These are phyloP conservation scores for Lathyrus tuberosus DNA, from an alignment of 306 rosid genomes.

Conservation along the genomic window DNA sequence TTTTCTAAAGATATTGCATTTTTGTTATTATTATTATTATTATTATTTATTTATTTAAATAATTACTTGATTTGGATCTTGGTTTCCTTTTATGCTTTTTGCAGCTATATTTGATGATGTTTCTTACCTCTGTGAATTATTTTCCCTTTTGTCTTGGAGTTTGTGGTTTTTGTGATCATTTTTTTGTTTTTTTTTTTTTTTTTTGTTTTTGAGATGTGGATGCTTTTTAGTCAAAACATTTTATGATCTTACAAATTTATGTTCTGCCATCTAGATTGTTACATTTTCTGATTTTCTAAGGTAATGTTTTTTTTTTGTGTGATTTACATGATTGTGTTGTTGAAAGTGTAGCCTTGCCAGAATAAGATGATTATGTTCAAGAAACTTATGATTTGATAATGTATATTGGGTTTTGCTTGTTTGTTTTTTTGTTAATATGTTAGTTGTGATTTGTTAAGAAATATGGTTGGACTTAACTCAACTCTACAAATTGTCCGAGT, in stretches of 20 bases:
- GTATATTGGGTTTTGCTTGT: not conserved
- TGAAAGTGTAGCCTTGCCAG: slow-evolving; percentile 10
- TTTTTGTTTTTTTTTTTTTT: not conserved
- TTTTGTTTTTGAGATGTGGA: slow-evolving; percentile 6
- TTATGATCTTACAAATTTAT: too few species aligned
- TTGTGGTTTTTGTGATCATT: slow-evolving; percentile 1
- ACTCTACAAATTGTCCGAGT: too few species aligned
- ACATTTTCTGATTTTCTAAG: too few species aligned
- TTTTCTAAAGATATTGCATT: not conserved
- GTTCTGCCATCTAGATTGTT: too few species aligned
- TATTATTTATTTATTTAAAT: not conserved
- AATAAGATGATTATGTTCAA: not conserved
- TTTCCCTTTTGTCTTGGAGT: not conserved
- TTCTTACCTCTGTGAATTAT: not conserved
- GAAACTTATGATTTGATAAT: slow-evolving; percentile 13
- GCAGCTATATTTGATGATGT: slow-evolving; percentile 21
- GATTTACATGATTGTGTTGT: slow-evolving; percentile 26
- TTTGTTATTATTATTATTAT: slow-evolving; percentile 13
- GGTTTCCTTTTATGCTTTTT: not conserved
- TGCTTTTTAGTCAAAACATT: not conserved
- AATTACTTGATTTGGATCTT: not conserved
- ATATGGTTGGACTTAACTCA: too few species aligned
- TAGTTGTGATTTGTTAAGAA: too few species aligned
- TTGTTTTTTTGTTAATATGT: not conserved
- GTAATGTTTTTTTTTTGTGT: not conserved